A percentile compares a stretch with the other conserved stretches of the same genome.
Evolutionary conservation across 177 flowering plant genomes (phyloP).

Genomic region (Vitis hybrid): DNA sequence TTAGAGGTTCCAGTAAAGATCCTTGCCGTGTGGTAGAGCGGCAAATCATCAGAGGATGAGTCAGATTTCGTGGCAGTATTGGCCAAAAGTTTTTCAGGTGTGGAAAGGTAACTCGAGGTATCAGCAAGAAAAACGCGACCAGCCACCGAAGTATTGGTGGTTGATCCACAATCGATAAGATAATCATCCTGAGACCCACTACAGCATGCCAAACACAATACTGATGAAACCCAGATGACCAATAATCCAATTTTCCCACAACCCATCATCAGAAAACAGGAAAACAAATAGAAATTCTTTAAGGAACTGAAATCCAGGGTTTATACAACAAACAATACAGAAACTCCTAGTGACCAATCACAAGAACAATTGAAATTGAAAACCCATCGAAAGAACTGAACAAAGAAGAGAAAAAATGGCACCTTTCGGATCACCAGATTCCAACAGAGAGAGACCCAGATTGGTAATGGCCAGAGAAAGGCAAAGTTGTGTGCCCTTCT

Average conservation of each 20-base stretch:
- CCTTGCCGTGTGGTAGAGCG: constrained; percentile 52
- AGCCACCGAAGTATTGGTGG: constrained; percentile 35
- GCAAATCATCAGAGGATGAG: constrained; percentile 24
- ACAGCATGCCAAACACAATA: constrained; percentile 26
- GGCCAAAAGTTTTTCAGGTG: constrained; percentile 39
- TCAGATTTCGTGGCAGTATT: constrained; percentile 25
- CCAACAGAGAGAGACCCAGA: not conserved
- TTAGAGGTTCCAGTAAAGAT: constrained; percentile 40
- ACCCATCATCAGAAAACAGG: constrained; percentile 28
- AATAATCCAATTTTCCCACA: constrained; percentile 11
- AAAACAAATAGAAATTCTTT: not conserved
- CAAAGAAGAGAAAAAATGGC: constrained; percentile 17
- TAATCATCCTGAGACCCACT: constrained; percentile 53
- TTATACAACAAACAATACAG: constrained; percentile 6
- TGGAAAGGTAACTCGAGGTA: constrained; percentile 39
- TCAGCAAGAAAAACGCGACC: constrained; percentile 48
- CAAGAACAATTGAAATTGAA: constrained; percentile 7
- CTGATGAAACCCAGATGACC: constrained; percentile 26
- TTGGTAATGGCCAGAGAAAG: not conserved
- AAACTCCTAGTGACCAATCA: not conserved
- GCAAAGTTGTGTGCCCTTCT: constrained; percentile 10
- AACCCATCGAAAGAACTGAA: constrained; percentile 17
- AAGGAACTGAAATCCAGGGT: constrained; percentile 11
- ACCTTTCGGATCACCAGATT: constrained; percentile 20
- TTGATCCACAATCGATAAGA: constrained; percentile 66